phyloP scores from a whole-genome alignment of 1,139 yeast genomes.

The Yamadazyma diddensiae region DNA sequence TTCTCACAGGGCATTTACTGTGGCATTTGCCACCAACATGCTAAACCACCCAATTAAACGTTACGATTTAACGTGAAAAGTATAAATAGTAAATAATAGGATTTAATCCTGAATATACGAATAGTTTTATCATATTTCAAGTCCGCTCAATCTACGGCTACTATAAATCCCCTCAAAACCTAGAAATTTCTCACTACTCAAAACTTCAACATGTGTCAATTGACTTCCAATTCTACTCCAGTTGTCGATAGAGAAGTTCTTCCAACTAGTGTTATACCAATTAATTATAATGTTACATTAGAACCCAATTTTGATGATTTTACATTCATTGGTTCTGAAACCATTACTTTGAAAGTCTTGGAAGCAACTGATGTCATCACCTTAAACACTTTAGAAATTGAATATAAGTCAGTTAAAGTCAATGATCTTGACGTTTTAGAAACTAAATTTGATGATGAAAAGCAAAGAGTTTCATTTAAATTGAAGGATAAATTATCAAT shows the following conservation, averaged over 20 bases:
- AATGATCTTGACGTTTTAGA: conserved; percentile 32
- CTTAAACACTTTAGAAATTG: conserved; percentile 65
- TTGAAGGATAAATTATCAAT: conserved; percentile 47
- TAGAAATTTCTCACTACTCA: too few species aligned
- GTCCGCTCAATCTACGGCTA: background rate
- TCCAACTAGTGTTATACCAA: conserved; percentile 70
- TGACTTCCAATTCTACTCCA: conserved; percentile 3
- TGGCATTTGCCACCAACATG: too few species aligned
- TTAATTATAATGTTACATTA: conserved; percentile 65
- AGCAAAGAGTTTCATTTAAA: conserved; percentile 63
- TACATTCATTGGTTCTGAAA: conserved; percentile 65
- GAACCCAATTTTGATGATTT: conserved; percentile 74
- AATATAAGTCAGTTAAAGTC: conserved; percentile 51
- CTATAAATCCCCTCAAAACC: background rate
- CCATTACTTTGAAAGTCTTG: conserved; percentile 61
- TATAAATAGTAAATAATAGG: too few species aligned
- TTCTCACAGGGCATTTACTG: too few species aligned
- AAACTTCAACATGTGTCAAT: conserved; percentile 9
- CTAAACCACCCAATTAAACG: too few species aligned
- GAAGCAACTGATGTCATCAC: conserved; percentile 51
- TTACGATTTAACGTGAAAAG: too few species aligned
- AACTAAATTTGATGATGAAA: conserved; percentile 42
- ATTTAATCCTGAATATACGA: too few species aligned
- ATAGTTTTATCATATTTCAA: too few species aligned
- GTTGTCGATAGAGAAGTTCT: conserved; percentile 58